Conservation (phyloP, 768 basidiomycete genomes). For the Neoboletus magnificus region DNA sequence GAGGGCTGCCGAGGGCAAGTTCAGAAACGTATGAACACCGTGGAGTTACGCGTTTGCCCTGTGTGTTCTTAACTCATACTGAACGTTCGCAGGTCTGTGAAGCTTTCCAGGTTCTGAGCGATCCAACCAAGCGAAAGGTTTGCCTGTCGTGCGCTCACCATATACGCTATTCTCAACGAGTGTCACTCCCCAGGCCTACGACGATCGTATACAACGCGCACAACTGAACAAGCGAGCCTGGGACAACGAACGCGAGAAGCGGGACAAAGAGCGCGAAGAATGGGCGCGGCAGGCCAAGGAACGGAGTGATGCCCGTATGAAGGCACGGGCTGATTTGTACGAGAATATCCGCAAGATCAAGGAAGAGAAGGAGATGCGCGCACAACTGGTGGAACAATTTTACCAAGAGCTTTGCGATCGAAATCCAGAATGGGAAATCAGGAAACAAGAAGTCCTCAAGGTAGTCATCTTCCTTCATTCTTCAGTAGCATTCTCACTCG, state of each 20-base stretch:
- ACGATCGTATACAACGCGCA: constrained; percentile 37
- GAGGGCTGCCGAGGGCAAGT: constrained; percentile 52
- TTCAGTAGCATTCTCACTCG: constrained; percentile 5
- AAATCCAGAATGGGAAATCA: constrained; percentile 62
- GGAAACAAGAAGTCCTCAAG: constrained; percentile 49
- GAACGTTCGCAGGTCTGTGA: constrained; percentile 49
- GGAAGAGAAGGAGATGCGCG: constrained; percentile 38
- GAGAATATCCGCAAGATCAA: constrained; percentile 40
- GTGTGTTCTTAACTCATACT: constrained; percentile 13
- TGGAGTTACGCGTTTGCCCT: constrained; percentile 23
- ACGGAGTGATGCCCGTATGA: constrained; percentile 49
- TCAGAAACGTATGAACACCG: constrained; percentile 49
- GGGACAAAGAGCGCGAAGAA: constrained; percentile 48
- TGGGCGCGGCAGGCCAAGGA: constrained; percentile 53
- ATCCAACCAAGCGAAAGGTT: constrained; percentile 55
- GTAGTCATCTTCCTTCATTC: constrained; percentile 33
- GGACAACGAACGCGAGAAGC: constrained; percentile 38
- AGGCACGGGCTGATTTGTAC: constrained; percentile 36
- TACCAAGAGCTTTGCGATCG: constrained; percentile 51
- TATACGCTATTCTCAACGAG: neutral
- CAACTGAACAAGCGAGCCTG: constrained; percentile 24
- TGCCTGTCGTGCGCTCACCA: constrained; percentile 7
- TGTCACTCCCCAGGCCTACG: constrained; percentile 40
- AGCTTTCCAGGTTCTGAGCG: constrained; percentile 58
- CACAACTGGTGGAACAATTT: constrained; percentile 49